Evolutionary conservation across 1,139 yeast genomes (phyloP).

Genomic region (Yamadazyma atlantica): DNA sequence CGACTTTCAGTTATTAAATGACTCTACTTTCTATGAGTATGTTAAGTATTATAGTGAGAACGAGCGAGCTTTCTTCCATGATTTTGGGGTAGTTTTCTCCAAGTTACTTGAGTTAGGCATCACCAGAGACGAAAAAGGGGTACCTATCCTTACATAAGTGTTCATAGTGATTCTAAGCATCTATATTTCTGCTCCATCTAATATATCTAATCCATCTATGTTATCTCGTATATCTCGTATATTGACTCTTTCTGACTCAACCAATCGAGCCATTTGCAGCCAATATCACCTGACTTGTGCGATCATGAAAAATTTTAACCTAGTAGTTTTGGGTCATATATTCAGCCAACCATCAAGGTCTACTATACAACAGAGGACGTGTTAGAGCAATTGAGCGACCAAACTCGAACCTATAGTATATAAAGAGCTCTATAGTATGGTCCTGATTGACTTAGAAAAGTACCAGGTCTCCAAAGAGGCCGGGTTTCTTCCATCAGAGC

Average conservation of each 20-base stretch:
- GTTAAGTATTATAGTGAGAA: slow-evolving; percentile 57
- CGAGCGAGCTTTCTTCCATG: slow-evolving; percentile 47
- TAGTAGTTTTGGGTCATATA: background rate
- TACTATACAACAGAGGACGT: background rate
- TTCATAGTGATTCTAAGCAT: too few relatives aligned
- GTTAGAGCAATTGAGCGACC: background rate
- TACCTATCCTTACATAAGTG: too few relatives aligned
- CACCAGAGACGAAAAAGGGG: slow-evolving; percentile 21
- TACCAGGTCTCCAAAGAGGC: slow-evolving; percentile 68
- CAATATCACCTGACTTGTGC: background rate
- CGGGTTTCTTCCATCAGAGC: slow-evolving; percentile 75
- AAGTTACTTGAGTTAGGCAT: slow-evolving; percentile 61
- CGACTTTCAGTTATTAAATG: slow-evolving; percentile 55
- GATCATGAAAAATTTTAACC: slow-evolving; percentile 2
- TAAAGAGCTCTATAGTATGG: background rate
- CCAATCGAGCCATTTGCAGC: background rate
- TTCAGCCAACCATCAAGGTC: background rate
- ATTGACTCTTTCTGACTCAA: too few relatives aligned
- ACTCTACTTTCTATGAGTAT: slow-evolving; percentile 47
- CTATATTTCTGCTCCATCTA: too few relatives aligned
- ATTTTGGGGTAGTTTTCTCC: slow-evolving; percentile 53
- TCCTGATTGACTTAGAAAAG: slow-evolving; percentile 41
- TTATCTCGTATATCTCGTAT: too few relatives aligned
- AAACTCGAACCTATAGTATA: background rate
- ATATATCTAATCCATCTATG: too few relatives aligned